Base-by-base conservation (phyloP, 345 rosid genomes). In the Syzygium oleosum region DNA sequence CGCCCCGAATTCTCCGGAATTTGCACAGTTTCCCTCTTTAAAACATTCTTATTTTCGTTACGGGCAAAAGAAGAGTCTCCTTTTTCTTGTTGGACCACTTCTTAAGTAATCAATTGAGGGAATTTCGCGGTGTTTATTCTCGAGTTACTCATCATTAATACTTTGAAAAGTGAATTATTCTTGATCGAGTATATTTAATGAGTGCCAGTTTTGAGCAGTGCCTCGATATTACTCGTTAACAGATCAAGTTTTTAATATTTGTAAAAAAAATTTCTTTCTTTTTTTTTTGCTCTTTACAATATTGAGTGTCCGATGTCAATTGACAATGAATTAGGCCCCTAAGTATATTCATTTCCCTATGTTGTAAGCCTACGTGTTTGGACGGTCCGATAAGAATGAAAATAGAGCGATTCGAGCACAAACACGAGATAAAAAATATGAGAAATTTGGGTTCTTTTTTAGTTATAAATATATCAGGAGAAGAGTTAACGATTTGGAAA, bases 91-190 rank as follows among this genome's bases (percentile, higher is more conserved):
- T 52, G 4, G 17, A 13, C 17, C n/a, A 13, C 0, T 61, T 27
- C 6, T 65, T 31, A 2, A 65, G 16, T 29, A 31, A 31, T 31
- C 78, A 31, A 31, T 4, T 7, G 43, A 7, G 0, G 16, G 16
- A 65, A 65, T 29, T 19, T 65, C 31, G 12, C 0, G 1, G 2
- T 15, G 31, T 31, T 31, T 65, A 0, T 31, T 31, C 43, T 29
- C 12, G 0, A 65, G 1, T 29, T 0, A 31, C 31, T 12, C 6
- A 0, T 29, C 1, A 2, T 16, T 4, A 65, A 2, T 65, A 65
- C 9, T 16, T 31, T 16, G 6, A 8, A 65, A 31, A 65, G 3
- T 65, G 12, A 0, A 65, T 31, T 65, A 5, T 65, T 14, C 23
- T 65, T 16, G 8, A 65, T 65, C 12, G 9, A 61, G 73, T 61